These are phyloP conservation scores for Penicillium italicum DNA, from an alignment of 2,329 filamentous ascomycete species.

Conservation along the genomic window DNA sequence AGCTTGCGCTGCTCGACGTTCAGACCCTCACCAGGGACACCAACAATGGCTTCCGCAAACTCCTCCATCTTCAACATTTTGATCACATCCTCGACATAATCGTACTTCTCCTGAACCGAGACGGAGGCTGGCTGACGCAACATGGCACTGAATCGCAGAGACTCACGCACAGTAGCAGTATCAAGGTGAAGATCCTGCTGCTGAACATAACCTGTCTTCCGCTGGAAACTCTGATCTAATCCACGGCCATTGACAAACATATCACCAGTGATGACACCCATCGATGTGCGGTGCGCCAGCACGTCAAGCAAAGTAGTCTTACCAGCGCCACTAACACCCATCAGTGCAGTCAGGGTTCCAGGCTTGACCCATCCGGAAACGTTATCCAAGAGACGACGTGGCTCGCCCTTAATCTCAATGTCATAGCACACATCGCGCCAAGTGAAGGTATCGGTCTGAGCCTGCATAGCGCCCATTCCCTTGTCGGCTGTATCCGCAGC, in stretches of 20 bases:
- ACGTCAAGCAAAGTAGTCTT: slow-evolving; percentile 88
- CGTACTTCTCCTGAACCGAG: slow-evolving; percentile 68
- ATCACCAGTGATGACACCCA: slow-evolving; percentile 81
- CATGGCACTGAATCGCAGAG: slow-evolving; percentile 76
- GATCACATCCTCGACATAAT: slow-evolving; percentile 84
- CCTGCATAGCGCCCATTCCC: slow-evolving; percentile 43
- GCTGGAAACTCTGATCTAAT: slow-evolving; percentile 52
- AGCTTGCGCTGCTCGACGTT: slow-evolving; percentile 64
- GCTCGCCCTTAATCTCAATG: slow-evolving; percentile 70
- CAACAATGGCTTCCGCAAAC: slow-evolving; percentile 83
- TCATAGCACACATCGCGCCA: slow-evolving; percentile 79
- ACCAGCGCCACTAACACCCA: slow-evolving; percentile 85
- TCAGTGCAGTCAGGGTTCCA: slow-evolving; percentile 80
- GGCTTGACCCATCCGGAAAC: slow-evolving; percentile 93
- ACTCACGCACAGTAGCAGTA: slow-evolving; percentile 82
- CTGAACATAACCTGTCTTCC: slow-evolving; percentile 57
- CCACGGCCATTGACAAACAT: slow-evolving; percentile 73
- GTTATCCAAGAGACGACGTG: slow-evolving; percentile 71
- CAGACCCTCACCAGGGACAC: slow-evolving; percentile 73
- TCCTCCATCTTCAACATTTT: slow-evolving; percentile 82
- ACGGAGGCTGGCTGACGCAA: slow-evolving; percentile 76
- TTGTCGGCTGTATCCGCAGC: not conserved
- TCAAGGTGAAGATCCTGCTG: slow-evolving; percentile 85
- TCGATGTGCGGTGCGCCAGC: slow-evolving; percentile 75
- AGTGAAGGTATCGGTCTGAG: slow-evolving; percentile 71